Conservation (phyloP, 169 alveolate species). For the Cryptosporidium parvum region DNA sequence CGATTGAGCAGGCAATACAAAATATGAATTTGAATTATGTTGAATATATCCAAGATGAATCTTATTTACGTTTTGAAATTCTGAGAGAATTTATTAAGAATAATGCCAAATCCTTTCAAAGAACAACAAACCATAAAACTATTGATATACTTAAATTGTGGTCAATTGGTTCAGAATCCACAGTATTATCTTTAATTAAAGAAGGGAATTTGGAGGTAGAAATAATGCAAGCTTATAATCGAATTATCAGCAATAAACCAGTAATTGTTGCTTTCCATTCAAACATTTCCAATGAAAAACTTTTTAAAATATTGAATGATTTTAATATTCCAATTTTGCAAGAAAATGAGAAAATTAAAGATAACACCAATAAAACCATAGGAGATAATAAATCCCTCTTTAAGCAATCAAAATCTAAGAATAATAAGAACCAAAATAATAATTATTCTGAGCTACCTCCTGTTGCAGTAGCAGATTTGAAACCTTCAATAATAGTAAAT, state of each 20-base stretch:
- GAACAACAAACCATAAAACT: conserved; percentile 33
- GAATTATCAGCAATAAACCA: conserved; percentile 10
- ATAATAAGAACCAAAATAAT: not conserved
- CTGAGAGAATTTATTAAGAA: conserved; percentile 42
- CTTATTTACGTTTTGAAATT: conserved; percentile 56
- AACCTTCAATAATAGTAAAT: conserved; percentile 44
- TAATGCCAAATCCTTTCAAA: not conserved
- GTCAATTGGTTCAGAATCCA: conserved; percentile 48
- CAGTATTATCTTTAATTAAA: conserved; percentile 19
- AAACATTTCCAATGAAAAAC: conserved; percentile 29
- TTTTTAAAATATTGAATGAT: conserved; percentile 35
- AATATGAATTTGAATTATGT: conserved; percentile 30
- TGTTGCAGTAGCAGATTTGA: conserved; percentile 9
- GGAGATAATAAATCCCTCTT: not conserved
- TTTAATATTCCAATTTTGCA: conserved; percentile 39
- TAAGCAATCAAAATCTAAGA: not conserved
- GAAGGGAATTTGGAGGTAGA: conserved; percentile 55
- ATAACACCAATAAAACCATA: not conserved
- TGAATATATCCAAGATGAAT: conserved; percentile 49
- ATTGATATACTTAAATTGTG: conserved; percentile 34
- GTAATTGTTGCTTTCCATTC: conserved; percentile 40
- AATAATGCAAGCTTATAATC: conserved; percentile 46
- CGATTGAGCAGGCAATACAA: conserved; percentile 46
- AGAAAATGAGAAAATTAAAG: not conserved
- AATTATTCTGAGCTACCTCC: conserved; percentile 6